Evolutionary conservation across 306 rosid genomes (phyloP), one percentile per base, ranked within the genome.

Genomic region (Gillenia trifoliata): DNA sequence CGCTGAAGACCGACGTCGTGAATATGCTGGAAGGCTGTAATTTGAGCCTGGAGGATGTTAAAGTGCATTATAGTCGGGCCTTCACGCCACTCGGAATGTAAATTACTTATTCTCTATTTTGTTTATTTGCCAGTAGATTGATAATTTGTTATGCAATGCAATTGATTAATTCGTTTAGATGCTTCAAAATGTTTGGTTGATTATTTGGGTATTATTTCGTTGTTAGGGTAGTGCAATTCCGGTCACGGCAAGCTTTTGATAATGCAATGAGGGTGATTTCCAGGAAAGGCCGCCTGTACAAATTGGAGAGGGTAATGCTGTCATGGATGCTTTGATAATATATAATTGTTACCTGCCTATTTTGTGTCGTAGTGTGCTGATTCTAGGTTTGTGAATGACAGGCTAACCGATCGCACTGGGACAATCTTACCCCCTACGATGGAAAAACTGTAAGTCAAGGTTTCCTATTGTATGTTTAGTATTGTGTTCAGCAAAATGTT

Each of bases 161-260:
- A 23, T 25, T 23, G 20, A 13, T 45, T 13, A 15, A 15, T 15
- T 47, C 15, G 20, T 79, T 29, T 60, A 16, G 11, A 29, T 66
- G 22, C 30, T 40, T 7, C 33, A 9, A 33, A 54, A 59, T 9
- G 23, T 38, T 4, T 52, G 22, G 8, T 54, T 71, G 55, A 5
- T 11, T 17, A 23, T 68, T 28, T 52, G 55, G 10, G 10, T 36
- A 1, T 74, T 63, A 7, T 55, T 68, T 33, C 74, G 57, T 76
- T n/a, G 68, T 67, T 89, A 95, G 97, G 93, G 38, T 92, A 85
- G 68, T 92, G 82, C 93, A 89, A 62, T 95, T 95, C 80, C 82
- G 72, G 41, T 84, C 90, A 22, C 71, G 23, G 9, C 0, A 17
- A 25, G 83, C 76, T 12, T 85, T 28, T 70, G 80, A 79, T 8